Base-by-base conservation (phyloP, 1,284 basidiomycete genomes). In the Puccinia horiana region DNA sequence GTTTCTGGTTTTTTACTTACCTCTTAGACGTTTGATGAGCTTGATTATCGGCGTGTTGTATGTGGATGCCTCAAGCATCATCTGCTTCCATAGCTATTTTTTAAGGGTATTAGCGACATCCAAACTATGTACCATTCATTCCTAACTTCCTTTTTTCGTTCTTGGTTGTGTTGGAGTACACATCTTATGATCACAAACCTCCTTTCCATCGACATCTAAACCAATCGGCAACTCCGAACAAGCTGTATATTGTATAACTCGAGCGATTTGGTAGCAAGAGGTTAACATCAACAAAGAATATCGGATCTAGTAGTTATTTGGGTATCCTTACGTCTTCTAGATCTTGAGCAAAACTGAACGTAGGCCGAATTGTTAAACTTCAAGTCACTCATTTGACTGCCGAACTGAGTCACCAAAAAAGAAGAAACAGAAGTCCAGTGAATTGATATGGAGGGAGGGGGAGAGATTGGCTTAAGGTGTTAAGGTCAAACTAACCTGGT, bases 51-150 rank as follows among this genome's bases (percentile, higher is more conserved):
- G 78, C 3, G n/a, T 18, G 18, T 80, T 80, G n/a, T n/a, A 52
- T 18, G 49, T 52, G 0, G 69, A 80, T 18, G 67, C 49, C 56
- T 80, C 78, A 29, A 23, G 6, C 87, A 87, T 88, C 87, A 88
- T 88, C 54, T 83, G 79, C 5, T 84, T 84, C 83, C 87, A 88
- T 0, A 88, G 83, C 87, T 87, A 83, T 16, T 5, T 1, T 35
- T 42, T 26, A 29, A 32, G 12, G 26, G n/a, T 32, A 35, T 52
- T 18, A 9, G 18, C 0, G 42, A 40, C 0, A 69, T 29, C 26
- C 40, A 56, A 63, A 23, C 35, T 20, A 26, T 20, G 61, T 37
- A 29, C 40, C 40, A 52, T 16, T 5, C 42, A n/a, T n/a, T 65
- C 37, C n/a, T n/a, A 42, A 3, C 5, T n/a, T 42, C 26, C 5